Base-by-base conservation (phyloP, 225 moss, liverwort and hornwort genomes). In the Pseudisothecium myosuroides region DNA sequence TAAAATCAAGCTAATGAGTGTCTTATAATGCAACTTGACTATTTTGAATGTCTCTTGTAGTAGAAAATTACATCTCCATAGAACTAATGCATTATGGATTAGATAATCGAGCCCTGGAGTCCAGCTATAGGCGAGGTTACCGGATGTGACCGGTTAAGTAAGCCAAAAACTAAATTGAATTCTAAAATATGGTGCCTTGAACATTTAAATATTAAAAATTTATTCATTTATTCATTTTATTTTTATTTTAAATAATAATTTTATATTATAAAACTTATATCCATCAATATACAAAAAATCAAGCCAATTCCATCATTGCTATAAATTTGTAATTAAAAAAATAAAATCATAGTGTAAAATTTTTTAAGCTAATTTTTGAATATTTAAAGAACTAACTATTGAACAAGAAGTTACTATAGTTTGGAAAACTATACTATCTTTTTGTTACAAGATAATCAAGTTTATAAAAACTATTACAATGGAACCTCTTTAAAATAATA, bases 121-220 rank as follows among this genome's bases (percentile, higher is more conserved):
- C n/a, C n/a, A n/a, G n/a, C n/a, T n/a, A n/a, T n/a, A n/a, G n/a
- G n/a, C n/a, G n/a, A n/a, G n/a, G n/a, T n/a, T n/a, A n/a, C n/a
- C n/a, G n/a, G n/a, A n/a, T n/a, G n/a, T n/a, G n/a, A n/a, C n/a
- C n/a, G n/a, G n/a, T n/a, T n/a, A n/a, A n/a, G n/a, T n/a, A n/a
- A n/a, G n/a, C n/a, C n/a, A n/a, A n/a, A n/a, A n/a, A n/a, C n/a
- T n/a, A 9, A 16, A 2, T 43, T 27, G 2, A 73, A 73, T 2
- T 41, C 4, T 5, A 0, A 17, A 28, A 24, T 17, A 28, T 17
- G 2, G 3, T 43, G 3, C 9, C 2, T 16, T 27, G 0, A 3
- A 16, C 3, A 28, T 10, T 16, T 43, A 9, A 27, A 72, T 15
- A 26, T 43, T 27, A 27, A 15, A 5, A 5, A 0, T 3, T 41